Evolutionary conservation across 2,329 filamentous ascomycete species (phyloP).

Genomic region (Fragosphaeria purpurea): DNA sequence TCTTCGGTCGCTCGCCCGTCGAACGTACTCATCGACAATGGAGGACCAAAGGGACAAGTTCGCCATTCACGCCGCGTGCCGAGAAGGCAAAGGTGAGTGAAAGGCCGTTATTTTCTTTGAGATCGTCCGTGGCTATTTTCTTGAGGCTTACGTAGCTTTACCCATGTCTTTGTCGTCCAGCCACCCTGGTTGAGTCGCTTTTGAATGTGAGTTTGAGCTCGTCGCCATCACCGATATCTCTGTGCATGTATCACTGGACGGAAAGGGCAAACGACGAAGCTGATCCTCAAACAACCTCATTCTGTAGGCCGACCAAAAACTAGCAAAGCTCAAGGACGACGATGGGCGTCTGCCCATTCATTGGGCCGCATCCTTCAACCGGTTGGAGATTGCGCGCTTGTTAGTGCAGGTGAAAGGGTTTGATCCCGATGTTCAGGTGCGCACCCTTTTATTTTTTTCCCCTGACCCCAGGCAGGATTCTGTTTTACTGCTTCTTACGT

Average conservation of each 20-base stretch:
- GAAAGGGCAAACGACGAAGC: too few species aligned
- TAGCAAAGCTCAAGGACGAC: conserved; percentile 62
- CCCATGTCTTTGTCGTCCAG: neutral
- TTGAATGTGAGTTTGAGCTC: conserved; percentile 1
- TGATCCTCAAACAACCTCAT: too few species aligned
- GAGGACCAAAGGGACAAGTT: conserved; percentile 40
- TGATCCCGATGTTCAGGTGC: conserved; percentile 71
- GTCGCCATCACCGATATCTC: too few species aligned
- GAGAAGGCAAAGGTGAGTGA: conserved; percentile 68
- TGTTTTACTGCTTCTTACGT: neutral
- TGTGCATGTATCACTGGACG: too few species aligned
- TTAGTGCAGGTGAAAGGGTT: conserved; percentile 63
- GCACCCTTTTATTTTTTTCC: neutral
- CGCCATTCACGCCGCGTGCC: conserved; percentile 76
- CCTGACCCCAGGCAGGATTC: too few species aligned
- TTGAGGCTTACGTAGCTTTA: neutral
- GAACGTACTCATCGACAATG: conserved; percentile 1
- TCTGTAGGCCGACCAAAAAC: conserved; percentile 63
- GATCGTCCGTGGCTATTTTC: neutral
- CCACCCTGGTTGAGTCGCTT: conserved; percentile 59
- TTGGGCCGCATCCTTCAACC: conserved; percentile 85
- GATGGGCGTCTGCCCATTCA: conserved; percentile 87
- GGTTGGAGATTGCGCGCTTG: conserved; percentile 61
- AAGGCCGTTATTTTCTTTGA: neutral
- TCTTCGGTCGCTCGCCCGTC: too few species aligned